Evolutionary conservation across 2,329 filamentous ascomycete genomes (phyloP), one percentile per base, ranked within the genome.

Genomic region (Paecilomyces sp.): DNA sequence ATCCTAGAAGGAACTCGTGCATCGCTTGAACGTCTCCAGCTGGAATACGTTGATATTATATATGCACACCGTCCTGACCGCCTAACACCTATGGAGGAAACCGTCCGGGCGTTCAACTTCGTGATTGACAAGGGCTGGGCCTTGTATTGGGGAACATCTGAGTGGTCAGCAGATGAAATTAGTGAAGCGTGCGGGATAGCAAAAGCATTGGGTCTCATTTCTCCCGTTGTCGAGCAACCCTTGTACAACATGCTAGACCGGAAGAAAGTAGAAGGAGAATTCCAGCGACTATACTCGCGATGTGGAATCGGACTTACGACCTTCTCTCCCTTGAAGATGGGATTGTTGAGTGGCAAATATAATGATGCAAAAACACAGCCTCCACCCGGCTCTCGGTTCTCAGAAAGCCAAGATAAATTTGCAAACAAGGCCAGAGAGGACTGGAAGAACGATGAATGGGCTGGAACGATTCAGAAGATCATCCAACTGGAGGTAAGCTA

Each of bases 31-130:
- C 82, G 87, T 33, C 77, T 89, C 58, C 78, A 88, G 65, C 80
- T 85, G 60, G 82, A 83, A 30, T 90, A 90, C 68, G 86, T 90
- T 34, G 88, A 90, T 69, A 77, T 90, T 57, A 79, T 90, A 65
- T 89, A 87, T 70, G 86, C 87, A n/a, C 88, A 90, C 75, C 81
- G 87, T 11, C 85, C 87, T 1, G 88, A 90, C 69, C 80, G 85
- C 12, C 76, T 73, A 52, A 89, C 87, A 0, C 88, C 87, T 0
- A 89, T 90, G 75, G 86, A 89, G 72, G 88, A 90, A 77, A 86
- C 82, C 0, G 86, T 90, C 47, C 83, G 87, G 52, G 86, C 86
- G 47, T 89, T 90, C 77, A 89, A 89, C 77, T 79, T 88, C 72
- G 75, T 90, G 41, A 89, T 91, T 70, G 80, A 86, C 69, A 80